Evolutionary conservation across 2,329 filamentous ascomycete genomes (phyloP).

Genomic region (Fusarium sarcochroum): DNA sequence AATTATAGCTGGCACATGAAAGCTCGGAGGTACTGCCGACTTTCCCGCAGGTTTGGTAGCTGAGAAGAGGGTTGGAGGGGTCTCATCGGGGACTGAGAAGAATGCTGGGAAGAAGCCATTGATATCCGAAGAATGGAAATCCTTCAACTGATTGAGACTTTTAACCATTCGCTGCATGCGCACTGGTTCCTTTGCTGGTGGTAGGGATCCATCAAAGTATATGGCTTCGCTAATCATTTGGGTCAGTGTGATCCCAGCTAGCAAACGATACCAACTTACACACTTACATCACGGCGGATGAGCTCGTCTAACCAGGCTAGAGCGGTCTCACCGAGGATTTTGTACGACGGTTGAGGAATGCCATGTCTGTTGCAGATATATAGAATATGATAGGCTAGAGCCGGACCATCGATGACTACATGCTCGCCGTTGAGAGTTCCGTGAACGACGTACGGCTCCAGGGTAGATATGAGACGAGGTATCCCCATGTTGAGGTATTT

Average conservation of each 20-base stretch:
- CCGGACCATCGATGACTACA: constrained; percentile 81
- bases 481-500: constrained; percentile 67
- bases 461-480: constrained; percentile 65
- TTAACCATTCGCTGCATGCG: constrained; percentile 73
- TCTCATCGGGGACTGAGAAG: constrained; percentile 35
- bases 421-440: constrained; percentile 58
- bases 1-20: constrained; percentile 83
- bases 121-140: constrained; percentile 56
- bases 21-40: constrained; percentile 69
- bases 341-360: constrained; percentile 72
- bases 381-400: constrained; percentile 81
- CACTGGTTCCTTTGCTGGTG: constrained; percentile 72
- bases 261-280: constrained; percentile 64
- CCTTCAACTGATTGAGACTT: constrained; percentile 68
- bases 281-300: constrained; percentile 65
- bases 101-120: constrained; percentile 45
- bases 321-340: constrained; percentile 71
- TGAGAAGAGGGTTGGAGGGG: constrained; percentile 45
- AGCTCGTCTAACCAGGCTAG: constrained; percentile 75
- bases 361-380: constrained; percentile 66
- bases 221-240: constrained; percentile 65
- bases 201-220: constrained; percentile 89
- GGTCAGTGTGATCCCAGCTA: constrained; percentile 14
- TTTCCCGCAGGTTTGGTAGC: constrained; percentile 45
- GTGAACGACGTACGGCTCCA: constrained; percentile 66